Percentiles rank a stretch among this genome's conserved stretches.
Evolutionary conservation across 2,329 filamentous ascomycete species (phyloP).

Genomic region (Aspergillus versicolor): DNA sequence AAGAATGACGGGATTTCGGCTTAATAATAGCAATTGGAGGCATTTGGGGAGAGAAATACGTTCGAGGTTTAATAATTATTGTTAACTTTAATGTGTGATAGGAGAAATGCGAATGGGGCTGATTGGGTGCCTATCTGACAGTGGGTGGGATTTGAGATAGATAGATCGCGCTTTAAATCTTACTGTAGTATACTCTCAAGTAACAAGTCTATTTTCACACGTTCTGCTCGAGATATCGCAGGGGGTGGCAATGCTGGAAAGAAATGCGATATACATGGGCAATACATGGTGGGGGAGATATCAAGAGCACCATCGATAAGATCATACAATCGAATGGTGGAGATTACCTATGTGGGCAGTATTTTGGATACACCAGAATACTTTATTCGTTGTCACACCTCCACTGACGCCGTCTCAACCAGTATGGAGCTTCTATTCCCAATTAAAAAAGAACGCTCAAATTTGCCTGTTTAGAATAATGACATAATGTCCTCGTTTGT

Average conservation of each 20-base stretch:
- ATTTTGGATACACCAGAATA: not conserved
- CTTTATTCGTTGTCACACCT: not conserved
- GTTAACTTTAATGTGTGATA: too few species aligned
- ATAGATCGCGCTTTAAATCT: not conserved
- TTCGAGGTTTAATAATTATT: too few species aligned
- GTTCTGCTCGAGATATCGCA: constrained; percentile 1
- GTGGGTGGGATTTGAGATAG: not conserved
- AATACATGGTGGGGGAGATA: not conserved
- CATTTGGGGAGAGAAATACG: too few species aligned
- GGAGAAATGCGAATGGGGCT: too few species aligned
- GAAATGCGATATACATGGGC: constrained; percentile 9
- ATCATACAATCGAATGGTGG: constrained; percentile 9
- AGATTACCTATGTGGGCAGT: constrained; percentile 3
- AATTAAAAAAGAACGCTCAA: not conserved
- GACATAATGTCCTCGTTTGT: constrained; percentile 58
- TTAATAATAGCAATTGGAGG: constrained; percentile 4
- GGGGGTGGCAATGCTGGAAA: not conserved
- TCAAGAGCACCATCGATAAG: not conserved
- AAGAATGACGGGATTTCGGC: not conserved
- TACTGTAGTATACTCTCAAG: not conserved
- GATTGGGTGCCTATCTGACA: too few species aligned
- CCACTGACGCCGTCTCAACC: not conserved
- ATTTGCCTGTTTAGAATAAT: constrained; percentile 45
- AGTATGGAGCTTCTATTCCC: constrained; percentile 1
- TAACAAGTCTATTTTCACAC: constrained; percentile 9